Conservation (phyloP, 805 yeast species). For the Metschnikowia shivogae region DNA sequence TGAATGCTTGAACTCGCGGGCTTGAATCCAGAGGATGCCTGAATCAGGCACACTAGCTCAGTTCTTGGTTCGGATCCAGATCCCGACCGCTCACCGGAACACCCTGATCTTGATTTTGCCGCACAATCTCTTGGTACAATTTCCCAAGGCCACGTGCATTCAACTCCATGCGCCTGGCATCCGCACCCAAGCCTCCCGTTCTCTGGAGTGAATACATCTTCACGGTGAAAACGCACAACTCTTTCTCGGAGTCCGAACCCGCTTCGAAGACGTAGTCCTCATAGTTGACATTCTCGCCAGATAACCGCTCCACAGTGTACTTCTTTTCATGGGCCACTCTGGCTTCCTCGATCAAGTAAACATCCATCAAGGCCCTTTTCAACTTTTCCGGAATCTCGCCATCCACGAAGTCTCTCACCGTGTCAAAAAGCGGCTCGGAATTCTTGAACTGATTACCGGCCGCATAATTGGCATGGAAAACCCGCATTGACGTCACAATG, state of each 20-base stretch:
- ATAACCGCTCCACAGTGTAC: conserved; percentile 46
- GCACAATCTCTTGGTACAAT: conserved; percentile 18
- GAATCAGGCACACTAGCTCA: too few species aligned
- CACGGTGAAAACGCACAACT: conserved; percentile 37
- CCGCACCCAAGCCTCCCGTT: conserved; percentile 27
- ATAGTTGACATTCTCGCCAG: conserved; percentile 47
- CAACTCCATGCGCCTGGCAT: conserved; percentile 30
- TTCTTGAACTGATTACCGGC: conserved; percentile 18
- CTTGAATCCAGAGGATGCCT: too few species aligned
- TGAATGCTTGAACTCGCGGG: too few species aligned
- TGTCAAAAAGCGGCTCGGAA: conserved; percentile 31
- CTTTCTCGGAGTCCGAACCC: conserved; percentile 26
- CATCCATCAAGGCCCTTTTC: conserved; percentile 31
- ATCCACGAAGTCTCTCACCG: conserved; percentile 18
- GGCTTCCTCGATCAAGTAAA: conserved; percentile 49
- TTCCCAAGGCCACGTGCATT: conserved; percentile 36
- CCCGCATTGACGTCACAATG: conserved; percentile 28
- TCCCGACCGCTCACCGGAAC: too few species aligned
- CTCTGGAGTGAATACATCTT: conserved; percentile 36
- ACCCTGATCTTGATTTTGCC: not conserved
- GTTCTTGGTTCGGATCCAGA: too few species aligned
- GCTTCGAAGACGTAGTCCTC: conserved; percentile 19
- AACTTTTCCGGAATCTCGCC: conserved; percentile 26
- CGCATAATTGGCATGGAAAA: conserved; percentile 30
- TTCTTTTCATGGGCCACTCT: conserved; percentile 34